Evolutionary conservation across 2,329 filamentous ascomycete genomes (phyloP), one percentile per base, ranked within the genome.

Genomic region (Phialophora verrucosa): DNA sequence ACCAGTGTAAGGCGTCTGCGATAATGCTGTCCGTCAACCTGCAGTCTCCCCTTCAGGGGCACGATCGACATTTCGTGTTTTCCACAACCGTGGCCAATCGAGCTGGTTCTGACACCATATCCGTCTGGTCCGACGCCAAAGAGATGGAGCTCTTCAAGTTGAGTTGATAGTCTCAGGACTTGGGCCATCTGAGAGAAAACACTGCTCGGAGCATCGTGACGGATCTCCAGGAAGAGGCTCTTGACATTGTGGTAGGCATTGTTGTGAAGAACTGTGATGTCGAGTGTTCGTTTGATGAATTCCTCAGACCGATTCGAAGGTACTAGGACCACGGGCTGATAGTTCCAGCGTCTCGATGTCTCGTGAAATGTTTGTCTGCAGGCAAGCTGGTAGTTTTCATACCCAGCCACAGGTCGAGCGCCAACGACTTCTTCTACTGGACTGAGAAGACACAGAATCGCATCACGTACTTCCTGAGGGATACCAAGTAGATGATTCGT

Each of bases 81-180:
- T 20, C 68, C 66, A 59, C 66, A 69, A 20, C 35, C 31, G 29
- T 65, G 42, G 14, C 31, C 32, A 7, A 54, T 4, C 12, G 64
- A 68, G 42, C 63, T 69, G 6, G 67, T 71, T n/a, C 42, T 20
- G 10, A 23, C 49, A 10, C 68, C 66, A 51, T 56, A 60, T 8
- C 29, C 20, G 42, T 72, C 69, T 25, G 31, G 12, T 7, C 70
- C 70, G 14, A 66, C 56, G 20, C 68, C 68, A 38, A 67, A 64
- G 44, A 72, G 60, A 27, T 66, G 63, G 11, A 72, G 50, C 27
- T 71, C 67, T 64, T 71, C 59, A 20, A 72, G 63, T 14, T 32
- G 54, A 14, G 20, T 42, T 5, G 59, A 56, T n/a, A 50, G 31
- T 31, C 32, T 50, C 20, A 72, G 51, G 2, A 64, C 57, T n/a